Percentiles rank a stretch among this genome's conserved stretches.
These are phyloP conservation scores for Aureobasidium sp. DNA, from an alignment of 2,329 filamentous ascomycete species.

Conservation along the genomic window DNA sequence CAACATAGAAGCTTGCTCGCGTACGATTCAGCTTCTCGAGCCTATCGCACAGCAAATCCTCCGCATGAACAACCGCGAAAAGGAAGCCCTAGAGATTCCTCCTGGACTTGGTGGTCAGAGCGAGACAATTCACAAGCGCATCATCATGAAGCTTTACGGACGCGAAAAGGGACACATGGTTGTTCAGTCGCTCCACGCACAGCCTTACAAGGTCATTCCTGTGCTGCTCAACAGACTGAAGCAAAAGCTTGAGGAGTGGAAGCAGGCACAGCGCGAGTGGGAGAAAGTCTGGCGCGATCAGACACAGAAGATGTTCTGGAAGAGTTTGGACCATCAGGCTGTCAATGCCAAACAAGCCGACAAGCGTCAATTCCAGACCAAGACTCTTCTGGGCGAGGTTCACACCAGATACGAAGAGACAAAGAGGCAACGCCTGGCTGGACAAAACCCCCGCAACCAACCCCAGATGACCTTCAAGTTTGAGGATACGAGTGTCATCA, in stretches of 20 bases:
- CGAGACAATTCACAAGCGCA: constrained; percentile 92
- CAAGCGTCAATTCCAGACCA: constrained; percentile 84
- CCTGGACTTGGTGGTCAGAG: constrained; percentile 82
- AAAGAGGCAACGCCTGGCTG: constrained; percentile 53
- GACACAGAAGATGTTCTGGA: constrained; percentile 90
- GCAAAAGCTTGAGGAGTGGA: constrained; percentile 96
- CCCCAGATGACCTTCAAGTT: constrained; percentile 69
- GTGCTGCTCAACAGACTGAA: constrained; percentile 83
- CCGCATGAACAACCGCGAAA: constrained; percentile 62
- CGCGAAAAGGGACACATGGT: constrained; percentile 74
- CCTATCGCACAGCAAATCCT: constrained; percentile 88
- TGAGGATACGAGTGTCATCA: constrained; percentile 45
- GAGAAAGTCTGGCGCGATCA: constrained; percentile 98
- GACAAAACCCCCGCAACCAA: constrained; percentile 19
- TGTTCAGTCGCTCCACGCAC: constrained; percentile 74
- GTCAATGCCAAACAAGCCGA: constrained; percentile 81
- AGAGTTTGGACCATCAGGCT: constrained; percentile 93
- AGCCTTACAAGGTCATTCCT: constrained; percentile 80
- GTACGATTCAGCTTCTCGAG: constrained; percentile 92
- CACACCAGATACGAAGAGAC: constrained; percentile 91
- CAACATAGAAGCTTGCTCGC: constrained; percentile 89
- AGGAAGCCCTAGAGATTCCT: constrained; percentile 68
- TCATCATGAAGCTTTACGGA: constrained; percentile 96
- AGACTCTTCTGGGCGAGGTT: constrained; percentile 83
- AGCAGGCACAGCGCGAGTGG: constrained; percentile 94